phyloP scores from a whole-genome alignment of 352 stramenopile genomes.

The Phytophthora podocarpi region DNA sequence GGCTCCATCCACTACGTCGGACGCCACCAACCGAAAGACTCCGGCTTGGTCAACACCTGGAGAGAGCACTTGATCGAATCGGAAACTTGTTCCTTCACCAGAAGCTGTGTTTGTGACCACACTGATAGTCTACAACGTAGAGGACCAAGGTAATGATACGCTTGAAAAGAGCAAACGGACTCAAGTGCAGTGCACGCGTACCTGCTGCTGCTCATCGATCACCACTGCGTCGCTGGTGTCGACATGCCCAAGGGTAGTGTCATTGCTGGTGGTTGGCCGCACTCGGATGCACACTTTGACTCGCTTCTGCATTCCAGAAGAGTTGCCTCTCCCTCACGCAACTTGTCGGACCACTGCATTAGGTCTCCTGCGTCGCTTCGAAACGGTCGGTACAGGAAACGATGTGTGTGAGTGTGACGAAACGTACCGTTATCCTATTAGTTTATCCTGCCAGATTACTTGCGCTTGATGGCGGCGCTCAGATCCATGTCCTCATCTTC shows the following conservation, averaged over 20 bases:
- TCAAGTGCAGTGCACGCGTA: conserved; percentile 7
- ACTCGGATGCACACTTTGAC: conserved; percentile 76
- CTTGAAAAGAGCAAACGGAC: background rate
- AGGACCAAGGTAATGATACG: background rate
- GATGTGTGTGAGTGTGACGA: conserved; percentile 11
- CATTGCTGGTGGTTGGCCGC: conserved; percentile 39
- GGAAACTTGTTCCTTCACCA: conserved; percentile 61
- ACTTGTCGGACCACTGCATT: conserved; percentile 16
- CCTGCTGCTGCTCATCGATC: conserved; percentile 55
- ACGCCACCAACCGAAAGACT: conserved; percentile 48
- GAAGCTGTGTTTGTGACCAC: conserved; percentile 59
- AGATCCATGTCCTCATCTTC: conserved; percentile 69
- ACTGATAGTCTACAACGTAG: conserved; percentile 51
- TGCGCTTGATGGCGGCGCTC: conserved; percentile 77
- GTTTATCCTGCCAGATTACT: conserved; percentile 38
- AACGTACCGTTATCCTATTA: conserved; percentile 35
- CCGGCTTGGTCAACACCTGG: conserved; percentile 49
- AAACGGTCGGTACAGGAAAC: conserved; percentile 21
- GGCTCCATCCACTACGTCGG: conserved; percentile 65
- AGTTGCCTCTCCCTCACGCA: background rate
- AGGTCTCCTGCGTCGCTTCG: conserved; percentile 19
- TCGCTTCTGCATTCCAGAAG: conserved; percentile 57
- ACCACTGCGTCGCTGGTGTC: conserved; percentile 35
- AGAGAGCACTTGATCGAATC: conserved; percentile 67
- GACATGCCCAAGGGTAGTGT: background rate